Evolutionary conservation across 257 asterid genomes (phyloP), one percentile per base, ranked within the genome.

Genomic region (Solanum clarkiae): DNA sequence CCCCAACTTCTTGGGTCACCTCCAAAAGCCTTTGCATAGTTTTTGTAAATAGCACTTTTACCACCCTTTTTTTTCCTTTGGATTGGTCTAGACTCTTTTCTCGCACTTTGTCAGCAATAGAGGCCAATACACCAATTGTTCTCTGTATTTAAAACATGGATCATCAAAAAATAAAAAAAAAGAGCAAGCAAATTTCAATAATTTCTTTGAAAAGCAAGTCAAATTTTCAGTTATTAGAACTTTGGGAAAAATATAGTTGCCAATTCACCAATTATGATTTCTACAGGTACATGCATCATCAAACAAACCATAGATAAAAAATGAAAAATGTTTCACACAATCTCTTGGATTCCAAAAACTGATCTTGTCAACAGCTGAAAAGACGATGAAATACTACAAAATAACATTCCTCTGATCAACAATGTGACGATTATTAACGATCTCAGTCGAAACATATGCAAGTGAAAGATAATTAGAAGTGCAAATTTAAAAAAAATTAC

Each of bases 91-190:
- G 36, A 17, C 40, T 74, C 17, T 51, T 47, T 22, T 14, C 82
- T 51, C 88, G 93, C 85, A 87, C 79, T 84, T 92, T 94, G 80
- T 94, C 97, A 20, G 95, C 88, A 86, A 97, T 90, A 63, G 97
- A 90, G 86, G 98, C 94, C 84, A 97, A 90, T 84, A 91, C 98
- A 42, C 94, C 89, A 80, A 97, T 95, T 85, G 96, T 89, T 26
- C 87, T 90, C 99, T 97, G 91, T 87, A 89, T 80, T 77, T 63
- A 88, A 83, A 16, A 86, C 20, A 4, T 17, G 42, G 40, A 70
- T 53, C 29, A 68, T 68, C 24, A 18, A 65, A 66, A 24, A 32
- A n/a, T n/a, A 83, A 53, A 6, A 1, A 29, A 29, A 29, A 10
- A n/a, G 49, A 16, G 83, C 29, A 16, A 79, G 60, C 63, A 79